Base-by-base conservation (phyloP, 73 alveolate species). In the Urostyla sp. region DNA sequence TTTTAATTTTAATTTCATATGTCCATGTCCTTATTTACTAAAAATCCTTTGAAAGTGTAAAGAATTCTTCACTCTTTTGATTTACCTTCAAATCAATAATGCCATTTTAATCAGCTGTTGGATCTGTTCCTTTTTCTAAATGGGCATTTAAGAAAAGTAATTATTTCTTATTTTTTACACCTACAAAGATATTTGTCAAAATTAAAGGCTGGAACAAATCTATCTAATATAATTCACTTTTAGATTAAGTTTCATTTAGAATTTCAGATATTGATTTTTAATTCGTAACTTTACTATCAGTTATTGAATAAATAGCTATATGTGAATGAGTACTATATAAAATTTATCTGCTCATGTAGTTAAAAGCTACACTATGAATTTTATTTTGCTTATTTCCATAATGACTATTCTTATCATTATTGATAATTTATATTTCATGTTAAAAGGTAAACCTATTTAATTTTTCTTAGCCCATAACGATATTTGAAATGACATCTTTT, bases 51-150 rank as follows among this genome's bases (percentile, higher is more conserved):
- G 79, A 27, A 4, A 75, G 2, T 36, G 79, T 57, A 43, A 57
- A 58, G 2, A 75, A 57, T 28, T 75, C 87, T 26, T 75, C 87
- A 35, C 78, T 52, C 43, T 75, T 75, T 36, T 75, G 54, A 58
- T 75, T 75, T 6, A 75, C 54, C 43, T 57, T 57, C n/a, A 58
- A 7, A 16, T 75, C 80, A 16, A 40, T 8, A 6, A 75, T 57
- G 13, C 87, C 87, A n/a, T 30, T 57, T 7, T 58, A 38, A 44
- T 75, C 87, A 30, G 87, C 87, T 4, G 72, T 69, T 4, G 87
- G 87, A 31, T 75, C 87, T 5, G 87, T 35, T 21, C 79, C 87
- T 44, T 75, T 75, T 5, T 75, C 77, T 23, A 75, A 15, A 26
- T 35, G 30, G 13, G 52, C 36, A 26, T 75, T 75, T 36, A 75